Base-by-base conservation (phyloP, 441 rosid genomes). In the Gossypium schwendimanii region DNA sequence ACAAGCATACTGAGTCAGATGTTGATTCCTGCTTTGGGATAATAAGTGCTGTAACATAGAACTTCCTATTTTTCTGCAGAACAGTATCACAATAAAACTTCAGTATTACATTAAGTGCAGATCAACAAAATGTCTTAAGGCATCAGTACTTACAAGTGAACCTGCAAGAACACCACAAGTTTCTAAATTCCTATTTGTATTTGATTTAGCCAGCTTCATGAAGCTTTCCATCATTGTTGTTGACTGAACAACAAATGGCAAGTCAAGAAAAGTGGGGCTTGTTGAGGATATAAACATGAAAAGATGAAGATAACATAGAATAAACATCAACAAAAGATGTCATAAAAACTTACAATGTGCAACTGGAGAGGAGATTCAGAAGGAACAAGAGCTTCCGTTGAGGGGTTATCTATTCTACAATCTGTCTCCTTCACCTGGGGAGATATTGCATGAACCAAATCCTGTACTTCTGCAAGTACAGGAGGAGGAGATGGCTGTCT, bases 81-180 rank as follows among this genome's bases (percentile, higher is more conserved):
- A 21, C 15, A 64, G 31, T 59, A 54, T 59, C 58, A 76, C 72
- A 75, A 9, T 55, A 70, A 70, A 67, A 75, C 41, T 61, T 75
- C 71, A 76, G 79, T n/a, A 71, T 21, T 21, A 24, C 15, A 24
- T 21, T 75, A 8, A 52, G 24, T 33, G 15, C 36, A 72, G 59
- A 75, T 69, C 17, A 68, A 59, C n/a, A 20, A 59, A 7, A 20
- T 50, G 36, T 78, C 77, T 69, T 49, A 61, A 26, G 68, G 61
- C 73, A 65, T 74, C 41, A 49, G 26, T 23, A 86, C 99, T 86
- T 82, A 95, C 99, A 63, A 95, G 96, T 69, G 91, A 85, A 75
- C 99, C 99, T 57, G 97, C 98, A 71, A 95, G 97, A 69, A 95
- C 85, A 60, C 99, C 99, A 80, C 99, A 95, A 55, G 98, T 92